phyloP scores from a whole-genome alignment of 129 eudicot genomes.

The Lactuca sativa region DNA sequence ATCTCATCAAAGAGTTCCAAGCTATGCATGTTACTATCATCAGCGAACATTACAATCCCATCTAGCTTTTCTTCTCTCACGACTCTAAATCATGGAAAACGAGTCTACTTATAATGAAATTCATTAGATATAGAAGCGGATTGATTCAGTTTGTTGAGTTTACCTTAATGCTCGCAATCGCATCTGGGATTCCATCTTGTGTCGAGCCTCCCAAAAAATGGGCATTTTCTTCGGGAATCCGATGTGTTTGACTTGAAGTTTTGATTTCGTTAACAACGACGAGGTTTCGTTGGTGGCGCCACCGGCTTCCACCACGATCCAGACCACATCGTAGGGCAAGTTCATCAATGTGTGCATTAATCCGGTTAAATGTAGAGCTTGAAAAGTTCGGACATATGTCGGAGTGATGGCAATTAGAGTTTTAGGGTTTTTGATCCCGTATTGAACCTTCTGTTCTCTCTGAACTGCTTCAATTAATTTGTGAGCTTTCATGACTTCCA shows the following conservation, averaged over 20 bases:
- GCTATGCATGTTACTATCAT: slow-evolving; percentile 96
- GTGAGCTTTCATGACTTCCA: slow-evolving; percentile 87
- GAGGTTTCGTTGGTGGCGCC: slow-evolving; percentile 82
- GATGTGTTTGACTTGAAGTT: slow-evolving; percentile 51
- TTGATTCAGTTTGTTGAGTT: not conserved
- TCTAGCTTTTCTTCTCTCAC: slow-evolving; percentile 78
- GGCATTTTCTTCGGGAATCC: slow-evolving; percentile 80
- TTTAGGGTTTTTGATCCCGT: slow-evolving; percentile 76
- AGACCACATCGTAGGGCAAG: slow-evolving; percentile 68
- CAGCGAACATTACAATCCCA: slow-evolving; percentile 89
- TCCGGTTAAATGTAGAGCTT: slow-evolving; percentile 83
- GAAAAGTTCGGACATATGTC: slow-evolving; percentile 91
- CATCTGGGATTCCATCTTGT: slow-evolving; percentile 72
- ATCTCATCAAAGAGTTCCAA: slow-evolving; percentile 93
- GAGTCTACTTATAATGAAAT: slow-evolving; percentile 20
- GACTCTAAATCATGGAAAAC: slow-evolving; percentile 43
- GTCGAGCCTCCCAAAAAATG: slow-evolving; percentile 76
- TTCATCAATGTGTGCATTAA: slow-evolving; percentile 94
- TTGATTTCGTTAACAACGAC: slow-evolving; percentile 58
- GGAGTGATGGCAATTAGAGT: slow-evolving; percentile 79
- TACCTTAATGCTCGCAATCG: slow-evolving; percentile 79
- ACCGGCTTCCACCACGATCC: slow-evolving; percentile 98
- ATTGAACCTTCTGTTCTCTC: slow-evolving; percentile 75
- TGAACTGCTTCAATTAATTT: slow-evolving; percentile 83
- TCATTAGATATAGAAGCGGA: slow-evolving; percentile 9